Percentiles rank a stretch among this genome's conserved stretches.
These are phyloP conservation scores for Pseudozyma tsukubaensis DNA, from an alignment of 1,284 basidiomycete genomes.

Conservation along the genomic window DNA sequence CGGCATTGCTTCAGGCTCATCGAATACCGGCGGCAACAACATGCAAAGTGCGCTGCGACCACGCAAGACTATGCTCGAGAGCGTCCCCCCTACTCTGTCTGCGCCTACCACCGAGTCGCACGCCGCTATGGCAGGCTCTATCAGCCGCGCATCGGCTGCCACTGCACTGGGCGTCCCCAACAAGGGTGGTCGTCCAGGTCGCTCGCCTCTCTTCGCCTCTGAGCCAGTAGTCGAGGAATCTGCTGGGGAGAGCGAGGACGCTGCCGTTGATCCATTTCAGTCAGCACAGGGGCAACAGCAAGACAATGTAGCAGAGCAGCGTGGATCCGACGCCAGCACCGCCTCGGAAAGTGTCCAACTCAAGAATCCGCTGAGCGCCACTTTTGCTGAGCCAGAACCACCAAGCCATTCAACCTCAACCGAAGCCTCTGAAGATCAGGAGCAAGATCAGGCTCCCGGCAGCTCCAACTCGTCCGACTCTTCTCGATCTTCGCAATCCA, in stretches of 20 bases:
- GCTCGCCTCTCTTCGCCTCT: constrained; percentile 48
- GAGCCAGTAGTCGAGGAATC: constrained; percentile 38
- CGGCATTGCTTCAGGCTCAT: constrained; percentile 36
- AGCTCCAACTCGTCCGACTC: constrained; percentile 45
- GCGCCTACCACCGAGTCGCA: constrained; percentile 28
- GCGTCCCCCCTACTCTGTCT: constrained; percentile 45
- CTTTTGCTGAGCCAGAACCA: constrained; percentile 37
- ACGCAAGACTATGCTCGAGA: constrained; percentile 52
- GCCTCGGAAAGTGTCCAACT: constrained; percentile 8
- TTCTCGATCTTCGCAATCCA: constrained; percentile 38
- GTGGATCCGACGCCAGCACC: constrained; percentile 6
- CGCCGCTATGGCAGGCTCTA: constrained; percentile 28
- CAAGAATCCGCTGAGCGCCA: constrained; percentile 40
- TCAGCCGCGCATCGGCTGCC: constrained; percentile 32
- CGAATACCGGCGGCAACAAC: constrained; percentile 21
- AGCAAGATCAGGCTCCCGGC: constrained; percentile 35
- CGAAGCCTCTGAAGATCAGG: constrained; percentile 8
- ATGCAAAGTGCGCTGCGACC: constrained; percentile 43
- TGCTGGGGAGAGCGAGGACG: not conserved
- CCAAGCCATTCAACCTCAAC: not conserved
- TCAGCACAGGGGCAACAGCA: constrained; percentile 10
- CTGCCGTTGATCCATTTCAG: too few species aligned
- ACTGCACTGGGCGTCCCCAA: constrained; percentile 35
- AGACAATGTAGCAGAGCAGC: constrained; percentile 12
- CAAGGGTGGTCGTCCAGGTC: constrained; percentile 37